Percentiles rank a stretch among this genome's conserved stretches.
Conservation (phyloP, 371 early-diverging fungal species). For the Phascolomyces articulosus region DNA sequence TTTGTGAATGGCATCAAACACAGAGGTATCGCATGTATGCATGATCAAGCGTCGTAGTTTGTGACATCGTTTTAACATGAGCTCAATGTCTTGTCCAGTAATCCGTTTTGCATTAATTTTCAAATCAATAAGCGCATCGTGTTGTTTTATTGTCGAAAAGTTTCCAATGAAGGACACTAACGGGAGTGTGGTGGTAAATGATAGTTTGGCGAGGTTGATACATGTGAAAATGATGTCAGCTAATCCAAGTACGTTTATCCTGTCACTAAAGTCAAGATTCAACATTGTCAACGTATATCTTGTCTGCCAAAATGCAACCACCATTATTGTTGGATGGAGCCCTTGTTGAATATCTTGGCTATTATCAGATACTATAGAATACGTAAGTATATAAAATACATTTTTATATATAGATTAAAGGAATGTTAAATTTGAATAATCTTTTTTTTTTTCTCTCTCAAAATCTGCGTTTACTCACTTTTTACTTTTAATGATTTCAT, state of each 20-base stretch:
- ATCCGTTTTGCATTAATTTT: not conserved
- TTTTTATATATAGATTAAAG: not conserved
- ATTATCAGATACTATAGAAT: too few species aligned
- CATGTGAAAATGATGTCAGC: not conserved
- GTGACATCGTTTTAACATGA: not conserved
- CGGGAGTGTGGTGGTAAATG: not conserved
- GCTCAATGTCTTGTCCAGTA: not conserved
- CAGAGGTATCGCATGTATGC: not conserved
- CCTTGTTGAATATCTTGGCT: not conserved
- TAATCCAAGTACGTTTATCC: not conserved
- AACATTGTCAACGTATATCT: not conserved
- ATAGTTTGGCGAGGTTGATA: not conserved
- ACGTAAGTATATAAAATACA: not conserved
- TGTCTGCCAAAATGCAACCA: not conserved
- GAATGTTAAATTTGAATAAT: not conserved
- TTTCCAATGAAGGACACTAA: not conserved
- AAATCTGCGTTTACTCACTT: not conserved
- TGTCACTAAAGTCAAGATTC: not conserved
- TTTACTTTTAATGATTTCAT: not conserved
- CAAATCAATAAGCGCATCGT: not conserved
- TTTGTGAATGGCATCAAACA: not conserved
- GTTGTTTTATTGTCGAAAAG: not conserved
- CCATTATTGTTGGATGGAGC: not conserved
- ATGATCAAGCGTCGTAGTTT: not conserved
- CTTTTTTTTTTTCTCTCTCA: too few species aligned